phyloP scores from a whole-genome alignment of 768 basidiomycete genomes.

The Amanita fuliginea region DNA sequence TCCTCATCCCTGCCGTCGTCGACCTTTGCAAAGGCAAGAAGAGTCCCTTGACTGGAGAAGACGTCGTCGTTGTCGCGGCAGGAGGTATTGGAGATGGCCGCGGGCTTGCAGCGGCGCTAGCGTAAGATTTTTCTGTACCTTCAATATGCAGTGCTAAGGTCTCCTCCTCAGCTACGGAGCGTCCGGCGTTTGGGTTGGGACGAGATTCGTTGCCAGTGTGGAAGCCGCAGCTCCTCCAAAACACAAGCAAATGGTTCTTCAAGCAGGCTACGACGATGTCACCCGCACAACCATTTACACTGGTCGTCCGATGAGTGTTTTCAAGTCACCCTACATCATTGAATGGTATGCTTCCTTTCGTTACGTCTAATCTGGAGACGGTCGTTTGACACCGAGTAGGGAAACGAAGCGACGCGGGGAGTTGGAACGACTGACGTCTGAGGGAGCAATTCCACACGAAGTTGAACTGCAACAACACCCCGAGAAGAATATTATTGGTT shows the following conservation, averaged over 20 bases:
- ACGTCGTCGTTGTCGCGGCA: constrained; percentile 70
- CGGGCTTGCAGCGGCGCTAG: constrained; percentile 64
- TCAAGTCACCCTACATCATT: constrained; percentile 67
- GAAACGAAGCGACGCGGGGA: constrained; percentile 52
- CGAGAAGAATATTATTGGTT: constrained; percentile 48
- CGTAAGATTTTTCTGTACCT: constrained; percentile 25
- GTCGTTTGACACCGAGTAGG: constrained; percentile 21
- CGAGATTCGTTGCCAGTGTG: constrained; percentile 73
- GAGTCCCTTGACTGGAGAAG: constrained; percentile 70
- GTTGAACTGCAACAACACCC: constrained; percentile 61
- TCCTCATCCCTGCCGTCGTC: constrained; percentile 74
- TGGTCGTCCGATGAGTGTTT: constrained; percentile 75
- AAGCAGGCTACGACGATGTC: constrained; percentile 68
- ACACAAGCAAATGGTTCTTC: constrained; percentile 59
- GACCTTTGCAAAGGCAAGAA: constrained; percentile 61
- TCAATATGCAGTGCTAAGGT: not conserved
- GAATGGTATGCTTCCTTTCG: constrained; percentile 39
- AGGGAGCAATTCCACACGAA: constrained; percentile 70
- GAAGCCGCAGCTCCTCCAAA: constrained; percentile 71
- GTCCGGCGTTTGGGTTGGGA: constrained; percentile 81
- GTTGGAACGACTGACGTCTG: constrained; percentile 41
- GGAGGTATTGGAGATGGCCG: constrained; percentile 81
- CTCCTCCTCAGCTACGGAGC: constrained; percentile 54
- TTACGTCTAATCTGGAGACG: not conserved
- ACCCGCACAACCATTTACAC: constrained; percentile 63